Percentiles rank a stretch among this genome's conserved stretches.
Evolutionary conservation across 2,329 filamentous ascomycete genomes (phyloP).

Genomic region (Pseudogymnoascus sp.): DNA sequence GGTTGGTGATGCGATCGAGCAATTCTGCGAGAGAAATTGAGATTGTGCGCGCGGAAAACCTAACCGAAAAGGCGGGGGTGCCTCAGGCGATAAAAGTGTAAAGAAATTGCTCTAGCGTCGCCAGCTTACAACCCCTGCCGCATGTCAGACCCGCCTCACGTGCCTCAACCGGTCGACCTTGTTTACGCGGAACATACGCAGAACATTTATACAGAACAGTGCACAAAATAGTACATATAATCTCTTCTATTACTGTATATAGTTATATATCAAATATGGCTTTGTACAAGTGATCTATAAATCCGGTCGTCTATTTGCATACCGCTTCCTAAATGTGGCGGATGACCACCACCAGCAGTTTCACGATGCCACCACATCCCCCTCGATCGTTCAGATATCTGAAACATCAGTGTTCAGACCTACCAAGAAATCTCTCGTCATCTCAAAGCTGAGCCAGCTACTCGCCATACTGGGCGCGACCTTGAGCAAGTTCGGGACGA

Average conservation of each 20-base stretch:
- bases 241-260: slow-evolving; percentile 9
- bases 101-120: background rate
- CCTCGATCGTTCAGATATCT: slow-evolving; percentile 18
- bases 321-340: background rate
- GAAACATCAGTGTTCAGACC: slow-evolving; percentile 41
- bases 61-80: background rate
- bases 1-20: slow-evolving; percentile 7
- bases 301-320: slow-evolving; percentile 4
- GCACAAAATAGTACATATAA: background rate
- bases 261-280: slow-evolving; percentile 1
- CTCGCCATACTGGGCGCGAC: slow-evolving; percentile 98
- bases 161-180: background rate
- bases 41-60: slow-evolving; percentile 6
- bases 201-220: background rate
- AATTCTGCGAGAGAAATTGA: slow-evolving; percentile 13
- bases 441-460: slow-evolving; percentile 95
- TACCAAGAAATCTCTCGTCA: slow-evolving; percentile 81
- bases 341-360: background rate
- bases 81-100: background rate
- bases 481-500: slow-evolving; percentile 90
- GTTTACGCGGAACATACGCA: no score
- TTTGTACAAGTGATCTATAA: slow-evolving; percentile 9
- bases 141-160: background rate
- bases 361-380: background rate
- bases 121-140: background rate